Conservation (phyloP, 2,329 filamentous ascomycete species). For the Beauveria bassiana region DNA sequence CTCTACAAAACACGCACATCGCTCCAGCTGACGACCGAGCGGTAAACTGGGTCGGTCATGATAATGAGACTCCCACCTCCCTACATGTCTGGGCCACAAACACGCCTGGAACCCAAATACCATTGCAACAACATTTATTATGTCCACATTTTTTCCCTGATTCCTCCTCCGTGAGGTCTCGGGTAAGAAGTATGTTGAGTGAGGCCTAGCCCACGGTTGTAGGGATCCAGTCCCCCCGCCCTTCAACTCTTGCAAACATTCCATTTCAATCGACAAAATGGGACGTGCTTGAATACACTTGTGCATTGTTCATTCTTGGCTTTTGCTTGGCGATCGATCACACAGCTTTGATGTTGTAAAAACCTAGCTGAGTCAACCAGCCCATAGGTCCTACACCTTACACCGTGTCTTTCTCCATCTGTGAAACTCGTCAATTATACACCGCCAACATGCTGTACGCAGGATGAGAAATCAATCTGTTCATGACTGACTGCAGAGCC, state of each 20-base stretch:
- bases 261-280: no score
- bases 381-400: no score
- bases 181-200: no score
- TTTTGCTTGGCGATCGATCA: not conserved
- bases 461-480: slow-evolving; percentile 44
- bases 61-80: not conserved
- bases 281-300: no score
- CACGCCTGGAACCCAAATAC: not conserved
- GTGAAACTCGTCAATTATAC: not conserved
- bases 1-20: not conserved
- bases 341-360: not conserved
- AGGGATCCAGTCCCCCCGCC: no score
- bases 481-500: slow-evolving; percentile 36
- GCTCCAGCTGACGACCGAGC: not conserved
- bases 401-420: no score
- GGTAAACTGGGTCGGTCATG: not conserved
- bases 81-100: not conserved
- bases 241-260: no score
- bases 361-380: no score
- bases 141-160: not conserved
- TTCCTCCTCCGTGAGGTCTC: no score
- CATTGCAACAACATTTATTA: not conserved
- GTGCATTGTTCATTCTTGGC: not conserved
- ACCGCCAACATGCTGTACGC: slow-evolving; percentile 49
- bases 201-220: no score